phyloP scores from a whole-genome alignment of 306 rosid genomes.

The Dryas octopetala region DNA sequence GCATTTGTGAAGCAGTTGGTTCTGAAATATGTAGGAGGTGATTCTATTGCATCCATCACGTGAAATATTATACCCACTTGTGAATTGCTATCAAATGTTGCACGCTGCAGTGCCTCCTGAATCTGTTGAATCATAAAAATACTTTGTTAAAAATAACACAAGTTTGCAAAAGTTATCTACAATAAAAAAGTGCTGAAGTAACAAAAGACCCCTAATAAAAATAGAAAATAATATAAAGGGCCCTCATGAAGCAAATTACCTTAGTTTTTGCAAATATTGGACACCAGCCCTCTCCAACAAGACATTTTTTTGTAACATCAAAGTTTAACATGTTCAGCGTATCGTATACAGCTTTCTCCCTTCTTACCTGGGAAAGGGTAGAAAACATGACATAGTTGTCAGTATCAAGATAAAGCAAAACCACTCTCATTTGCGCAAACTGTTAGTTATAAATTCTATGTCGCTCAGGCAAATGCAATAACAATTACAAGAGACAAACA shows the following conservation, averaged over 20 bases:
- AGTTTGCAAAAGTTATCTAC: slow-evolving; percentile 16
- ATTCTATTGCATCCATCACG: slow-evolving; percentile 78
- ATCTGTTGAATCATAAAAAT: slow-evolving; percentile 55
- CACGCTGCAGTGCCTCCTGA: slow-evolving; percentile 91
- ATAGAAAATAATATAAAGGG: background rate
- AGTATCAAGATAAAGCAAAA: slow-evolving; percentile 26
- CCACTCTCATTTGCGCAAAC: slow-evolving; percentile 1
- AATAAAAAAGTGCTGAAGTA: background rate
- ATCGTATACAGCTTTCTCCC: slow-evolving; percentile 98
- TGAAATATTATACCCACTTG: slow-evolving; percentile 97
- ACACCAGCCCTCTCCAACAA: slow-evolving; percentile 99
- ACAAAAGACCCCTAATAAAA: slow-evolving; percentile 15
- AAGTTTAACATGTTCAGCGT: slow-evolving; percentile 92
- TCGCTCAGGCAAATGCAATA: slow-evolving; percentile 20
- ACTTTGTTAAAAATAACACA: background rate
- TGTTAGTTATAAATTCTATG: slow-evolving; percentile 9
- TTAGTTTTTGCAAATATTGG: slow-evolving; percentile 82
- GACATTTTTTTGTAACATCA: slow-evolving; percentile 98
- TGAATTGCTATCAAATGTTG: slow-evolving; percentile 96
- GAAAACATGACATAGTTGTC: slow-evolving; percentile 37
- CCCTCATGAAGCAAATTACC: slow-evolving; percentile 41
- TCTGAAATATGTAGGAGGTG: slow-evolving; percentile 96
- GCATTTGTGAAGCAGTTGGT: slow-evolving; percentile 88
- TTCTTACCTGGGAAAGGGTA: slow-evolving; percentile 70
- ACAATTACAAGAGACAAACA: slow-evolving; percentile 23